Conservation (phyloP, 2,329 filamentous ascomycete species). For the Hypoxylon sp. region DNA sequence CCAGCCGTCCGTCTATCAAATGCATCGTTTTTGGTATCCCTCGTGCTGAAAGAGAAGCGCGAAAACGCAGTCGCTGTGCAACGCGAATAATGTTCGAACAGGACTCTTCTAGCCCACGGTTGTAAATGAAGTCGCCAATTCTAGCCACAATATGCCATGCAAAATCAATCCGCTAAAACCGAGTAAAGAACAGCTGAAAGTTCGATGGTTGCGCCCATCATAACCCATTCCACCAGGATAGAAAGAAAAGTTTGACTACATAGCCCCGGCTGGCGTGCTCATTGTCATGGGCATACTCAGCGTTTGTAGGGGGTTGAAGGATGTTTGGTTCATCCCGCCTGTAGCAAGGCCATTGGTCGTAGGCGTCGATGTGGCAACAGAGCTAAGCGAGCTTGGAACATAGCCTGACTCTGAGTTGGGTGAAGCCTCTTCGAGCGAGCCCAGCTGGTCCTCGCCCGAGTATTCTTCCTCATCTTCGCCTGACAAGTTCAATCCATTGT, state of each 20-base stretch:
- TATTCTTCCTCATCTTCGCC: conserved; percentile 90
- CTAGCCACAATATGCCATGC: conserved; percentile 38
- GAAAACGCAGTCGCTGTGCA: conserved; percentile 42
- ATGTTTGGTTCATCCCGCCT: conserved; percentile 54
- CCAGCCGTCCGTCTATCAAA: conserved; percentile 48
- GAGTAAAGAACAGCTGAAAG: conserved; percentile 37
- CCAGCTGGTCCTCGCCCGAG: conserved; percentile 85
- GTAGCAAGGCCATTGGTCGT: conserved; percentile 48
- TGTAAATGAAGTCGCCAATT: conserved; percentile 39
- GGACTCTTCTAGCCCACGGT: conserved; percentile 33
- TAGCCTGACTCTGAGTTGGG: conserved; percentile 78
- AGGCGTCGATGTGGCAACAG: conserved; percentile 55
- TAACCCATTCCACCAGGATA: conserved; percentile 45
- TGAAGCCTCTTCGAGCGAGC: conserved; percentile 82
- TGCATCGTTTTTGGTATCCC: conserved; percentile 48
- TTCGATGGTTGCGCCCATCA: conserved; percentile 41
- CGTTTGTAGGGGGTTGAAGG: conserved; percentile 71
- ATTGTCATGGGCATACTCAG: conserved; percentile 75
- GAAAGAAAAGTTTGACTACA: conserved; percentile 49
- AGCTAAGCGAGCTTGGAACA: conserved; percentile 65
- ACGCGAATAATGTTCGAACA: conserved; percentile 32
- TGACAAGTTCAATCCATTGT: conserved; percentile 71
- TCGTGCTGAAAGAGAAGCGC: conserved; percentile 42
- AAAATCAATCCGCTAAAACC: conserved; percentile 45
- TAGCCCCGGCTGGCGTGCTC: conserved; percentile 64